Percentiles rank a stretch among this genome's conserved stretches.
These are phyloP conservation scores for Gentiana dahurica DNA, from an alignment of 257 asterid genomes.

Conservation along the genomic window DNA sequence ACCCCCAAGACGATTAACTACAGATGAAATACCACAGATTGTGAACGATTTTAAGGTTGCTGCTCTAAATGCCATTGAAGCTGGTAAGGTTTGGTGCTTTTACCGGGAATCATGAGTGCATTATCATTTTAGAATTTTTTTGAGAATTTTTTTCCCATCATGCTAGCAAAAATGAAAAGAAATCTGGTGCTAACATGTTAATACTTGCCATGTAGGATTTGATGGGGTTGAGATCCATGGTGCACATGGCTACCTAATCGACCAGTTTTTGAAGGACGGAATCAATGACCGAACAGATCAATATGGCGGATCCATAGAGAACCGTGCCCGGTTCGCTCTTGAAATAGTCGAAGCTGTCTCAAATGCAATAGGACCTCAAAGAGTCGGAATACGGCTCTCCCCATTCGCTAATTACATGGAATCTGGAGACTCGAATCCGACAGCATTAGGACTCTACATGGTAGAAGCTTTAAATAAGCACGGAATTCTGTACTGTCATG, in stretches of 20 bases:
- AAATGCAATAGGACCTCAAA: slow-evolving; percentile 15
- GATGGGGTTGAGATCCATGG: slow-evolving; percentile 24
- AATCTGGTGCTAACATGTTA: too few species aligned
- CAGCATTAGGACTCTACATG: slow-evolving; percentile 9
- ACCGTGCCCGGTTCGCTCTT: slow-evolving; percentile 16
- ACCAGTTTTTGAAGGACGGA: slow-evolving; percentile 17
- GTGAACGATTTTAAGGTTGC: slow-evolving; percentile 11
- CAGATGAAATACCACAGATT: slow-evolving; percentile 8
- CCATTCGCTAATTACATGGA: slow-evolving; percentile 11
- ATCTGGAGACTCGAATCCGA: slow-evolving; percentile 16
- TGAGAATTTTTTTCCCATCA: too few species aligned
- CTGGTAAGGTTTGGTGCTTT: slow-evolving; percentile 5
- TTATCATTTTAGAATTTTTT: too few species aligned
- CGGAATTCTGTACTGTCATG: slow-evolving; percentile 10
- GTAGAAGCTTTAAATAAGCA: slow-evolving; percentile 13
- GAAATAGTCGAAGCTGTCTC: slow-evolving; percentile 19
- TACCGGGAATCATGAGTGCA: too few species aligned
- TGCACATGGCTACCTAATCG: slow-evolving; percentile 16
- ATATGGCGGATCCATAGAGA: slow-evolving; percentile 20
- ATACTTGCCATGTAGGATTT: slow-evolving; percentile 5
- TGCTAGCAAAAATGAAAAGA: too few species aligned
- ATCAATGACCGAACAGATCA: slow-evolving; percentile 18
- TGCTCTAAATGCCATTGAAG: slow-evolving; percentile 17
- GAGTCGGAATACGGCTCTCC: slow-evolving; percentile 16
- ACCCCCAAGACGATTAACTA: slow-evolving; percentile 3